phyloP scores from a whole-genome alignment of 331 rosid genomes.

The Acacia concinna region DNA sequence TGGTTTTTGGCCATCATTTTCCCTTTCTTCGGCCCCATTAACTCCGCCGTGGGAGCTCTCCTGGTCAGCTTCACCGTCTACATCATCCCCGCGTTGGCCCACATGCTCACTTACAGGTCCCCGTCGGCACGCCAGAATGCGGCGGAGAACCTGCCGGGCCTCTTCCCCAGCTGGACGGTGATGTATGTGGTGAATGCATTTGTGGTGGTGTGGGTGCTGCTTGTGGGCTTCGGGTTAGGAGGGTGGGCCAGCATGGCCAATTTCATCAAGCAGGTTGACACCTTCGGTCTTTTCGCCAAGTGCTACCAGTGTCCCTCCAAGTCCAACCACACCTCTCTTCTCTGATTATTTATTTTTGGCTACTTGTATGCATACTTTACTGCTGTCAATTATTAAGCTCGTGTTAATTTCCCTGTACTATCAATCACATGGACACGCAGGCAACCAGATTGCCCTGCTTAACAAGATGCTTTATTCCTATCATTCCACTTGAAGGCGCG shows the following conservation, averaged over 20 bases:
- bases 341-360: constrained; percentile 19
- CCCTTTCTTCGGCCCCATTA: constrained; percentile 92
- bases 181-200: constrained; percentile 61
- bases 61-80: constrained; percentile 91
- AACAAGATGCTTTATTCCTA: not conserved
- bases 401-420: not conserved
- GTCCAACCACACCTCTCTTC: constrained; percentile 27
- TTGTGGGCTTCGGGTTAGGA: constrained; percentile 82
- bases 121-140: constrained; percentile 76
- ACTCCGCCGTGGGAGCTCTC: constrained; percentile 90
- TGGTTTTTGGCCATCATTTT: constrained; percentile 86
- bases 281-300: constrained; percentile 73
- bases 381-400: not conserved
- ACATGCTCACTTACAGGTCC: constrained; percentile 75
- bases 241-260: constrained; percentile 92
- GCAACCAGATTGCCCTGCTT: not conserved
- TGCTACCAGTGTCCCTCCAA: constrained; percentile 68
- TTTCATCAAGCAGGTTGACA: constrained; percentile 80
- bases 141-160: constrained; percentile 59
- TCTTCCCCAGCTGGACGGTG: constrained; percentile 64
- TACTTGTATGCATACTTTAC: not conserved
- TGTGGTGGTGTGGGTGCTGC: constrained; percentile 66
- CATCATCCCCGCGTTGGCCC: constrained; percentile 79
- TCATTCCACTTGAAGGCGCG: not conserved
- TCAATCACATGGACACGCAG: not conserved